Evolutionary conservation across 1,284 basidiomycete genomes (phyloP), one percentile per base, ranked within the genome.

Genomic region (Xerocomus amazonicus): DNA sequence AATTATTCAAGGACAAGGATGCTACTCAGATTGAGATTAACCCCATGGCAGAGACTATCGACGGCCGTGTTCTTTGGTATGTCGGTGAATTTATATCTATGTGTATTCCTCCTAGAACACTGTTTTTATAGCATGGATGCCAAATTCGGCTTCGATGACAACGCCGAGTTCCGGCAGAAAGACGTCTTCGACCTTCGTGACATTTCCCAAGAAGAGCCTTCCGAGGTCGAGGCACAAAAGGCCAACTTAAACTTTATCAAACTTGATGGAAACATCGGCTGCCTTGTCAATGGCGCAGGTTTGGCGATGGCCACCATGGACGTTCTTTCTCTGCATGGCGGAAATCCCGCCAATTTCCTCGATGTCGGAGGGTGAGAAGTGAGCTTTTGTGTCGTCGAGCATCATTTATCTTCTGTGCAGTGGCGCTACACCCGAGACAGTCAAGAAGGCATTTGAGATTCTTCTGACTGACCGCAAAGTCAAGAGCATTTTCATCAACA

Each of bases 271-370:
- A 92, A 85, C 73, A 89, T 99, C 57, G 97, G 97, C 37, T 99
- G 97, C 73, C 78, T 99, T 52, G 97, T 99, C 58, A 99, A 99
- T 68, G 97, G 97, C 63, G 97, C 97, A 52, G 97, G 97, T 69
- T 78, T 99, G 53, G 97, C 97, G 47, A 99, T 99, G 97, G 97
- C 97, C 28, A 99, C 97, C 47, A 99, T 99, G 95, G 97, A 99
- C 67, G 96, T 99, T 32, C 80, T 99, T 51, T 86, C 95, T 54
- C 78, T 97, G 51, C 91, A 97, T 67, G 95, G 96, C 50, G 94
- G 94, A 54, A 87, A 94, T 65, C 97, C 97, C 9, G 97, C 97
- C 56, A 99, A 99, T 73, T 99, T 97, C 83, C 80, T 99, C 55
- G 96, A 99, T 62, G 95, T 98, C 50, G 96, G 96, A 78, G 96